Conservation (phyloP, 1,139 yeast species). For the Protomyces arabidopsidicola region DNA sequence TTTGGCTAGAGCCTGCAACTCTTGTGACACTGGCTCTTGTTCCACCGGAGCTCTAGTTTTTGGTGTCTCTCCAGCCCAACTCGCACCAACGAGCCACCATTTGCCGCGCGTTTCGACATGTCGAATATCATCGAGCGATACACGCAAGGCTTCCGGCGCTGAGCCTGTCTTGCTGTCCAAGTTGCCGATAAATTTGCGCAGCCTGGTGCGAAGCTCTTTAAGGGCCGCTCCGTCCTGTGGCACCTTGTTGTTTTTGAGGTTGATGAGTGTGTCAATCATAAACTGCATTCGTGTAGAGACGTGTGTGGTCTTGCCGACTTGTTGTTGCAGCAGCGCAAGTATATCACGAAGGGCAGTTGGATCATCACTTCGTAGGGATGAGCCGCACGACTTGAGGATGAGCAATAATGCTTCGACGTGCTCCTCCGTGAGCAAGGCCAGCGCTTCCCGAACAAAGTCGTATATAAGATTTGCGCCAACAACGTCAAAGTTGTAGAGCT, state of each 20-base stretch:
- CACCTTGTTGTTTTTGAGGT: conserved; percentile 73
- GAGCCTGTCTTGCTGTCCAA: conserved; percentile 42
- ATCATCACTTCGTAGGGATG: conserved; percentile 83
- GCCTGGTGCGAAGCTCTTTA: conserved; percentile 50
- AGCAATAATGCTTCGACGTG: conserved; percentile 74
- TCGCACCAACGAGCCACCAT: conserved; percentile 99
- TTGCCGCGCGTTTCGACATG: conserved; percentile 75
- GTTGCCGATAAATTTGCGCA: conserved; percentile 64
- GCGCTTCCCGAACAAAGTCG: conserved; percentile 61
- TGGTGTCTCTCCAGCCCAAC: conserved; percentile 58
- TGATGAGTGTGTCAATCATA: conserved; percentile 75
- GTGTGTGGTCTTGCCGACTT: conserved; percentile 41
- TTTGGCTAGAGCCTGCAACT: conserved; percentile 83
- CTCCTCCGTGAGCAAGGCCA: conserved; percentile 57
- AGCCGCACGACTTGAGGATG: conserved; percentile 63
- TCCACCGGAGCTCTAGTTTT: background rate
- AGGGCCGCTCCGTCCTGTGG: conserved; percentile 42
- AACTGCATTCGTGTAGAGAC: conserved; percentile 65
- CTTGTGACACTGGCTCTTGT: conserved; percentile 41
- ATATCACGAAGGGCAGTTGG: conserved; percentile 81
- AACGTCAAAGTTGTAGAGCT: conserved; percentile 71
- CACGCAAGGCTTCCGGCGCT: conserved; percentile 72
- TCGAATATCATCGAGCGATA: conserved; percentile 73
- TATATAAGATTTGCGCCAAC: conserved; percentile 70
- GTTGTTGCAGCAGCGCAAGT: conserved; percentile 53